Evolutionary conservation across 441 rosid species (phyloP), one percentile per base, ranked within the genome.

Genomic region (Eruca vesicaria): DNA sequence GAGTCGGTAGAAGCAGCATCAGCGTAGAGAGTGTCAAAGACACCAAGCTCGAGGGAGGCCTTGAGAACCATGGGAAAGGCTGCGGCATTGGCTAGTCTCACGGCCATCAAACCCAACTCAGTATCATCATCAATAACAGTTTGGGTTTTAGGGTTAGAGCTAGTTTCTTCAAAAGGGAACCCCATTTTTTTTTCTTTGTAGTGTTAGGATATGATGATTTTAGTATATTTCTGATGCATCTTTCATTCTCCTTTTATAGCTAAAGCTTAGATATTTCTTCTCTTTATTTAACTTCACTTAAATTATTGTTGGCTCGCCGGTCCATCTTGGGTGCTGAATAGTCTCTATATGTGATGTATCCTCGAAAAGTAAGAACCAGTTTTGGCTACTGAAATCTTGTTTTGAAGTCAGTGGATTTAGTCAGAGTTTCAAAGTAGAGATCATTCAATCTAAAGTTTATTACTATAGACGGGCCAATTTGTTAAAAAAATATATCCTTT

Each of bases 21-120:
- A 7, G 68, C 68, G 12, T 38, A 62, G 48, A 81, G 69, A 28
- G 66, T 77, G 75, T 73, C 78, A 0, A 80, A 63, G 68, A 80
- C 53, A 56, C 66, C 68, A 6, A 81, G 77, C 71, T 78, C 77
- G 9, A 81, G 67, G 9, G 79, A 41, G 0, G 75, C 69, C 60
- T 78, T 81, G 7, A 81, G 78, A 20, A 74, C 82, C 82, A 81
- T 81, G 1, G 82, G 84, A 57, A 81, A 69, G 14, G 70, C 61
- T 3, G 59, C 77, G 0, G 68, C 74, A 18, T 74, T 70, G 16
- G 79, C 68, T 20, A 68, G 29, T 62, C 66, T 62, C 66, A 62
- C 66, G 66, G 66, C 66, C 48, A 62, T 62, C 28, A 62, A 33
- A 6, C 48, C 66, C 48, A 62, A 62, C 48, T 62, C 48, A 35